Base-by-base conservation (phyloP, 768 basidiomycete genomes). In the Macrocybe gigantea region DNA sequence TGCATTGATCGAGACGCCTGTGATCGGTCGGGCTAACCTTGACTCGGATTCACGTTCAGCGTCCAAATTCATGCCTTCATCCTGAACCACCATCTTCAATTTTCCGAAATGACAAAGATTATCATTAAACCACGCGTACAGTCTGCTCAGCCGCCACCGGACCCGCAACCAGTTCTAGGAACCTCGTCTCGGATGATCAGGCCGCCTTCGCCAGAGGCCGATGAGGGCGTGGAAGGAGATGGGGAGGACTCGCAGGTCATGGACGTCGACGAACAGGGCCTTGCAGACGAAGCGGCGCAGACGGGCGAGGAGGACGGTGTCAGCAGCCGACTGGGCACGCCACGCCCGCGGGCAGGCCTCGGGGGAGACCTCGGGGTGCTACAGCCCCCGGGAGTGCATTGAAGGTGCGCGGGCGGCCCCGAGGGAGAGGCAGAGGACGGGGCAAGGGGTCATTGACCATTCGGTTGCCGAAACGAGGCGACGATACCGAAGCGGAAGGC, bases 101-200 rank as follows among this genome's bases (percentile, higher is more conserved):
- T 22, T 22, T 22, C 22, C 22, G 22, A 22, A 22, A 22, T 22
- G 22, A 22, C 72, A 33, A 78, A 76, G 66, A 78, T 78, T 49
- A 67, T 78, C 44, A 76, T 78, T 45, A 76, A 72, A 56, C 68
- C 74, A 14, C 67, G 73, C 38, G 47, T 55, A 33, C 49, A 60
- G 8, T 53, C 66, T 37, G 52, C 64, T 45, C 50, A 30, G 47
- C 60, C 39, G 57, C 59, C 41, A 49, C 59, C 38, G 48, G 56
- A 29, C 45, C 55, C 43, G 49, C 52, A 9, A 49, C 57, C 61
- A 32, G 51, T 57, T 8, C 52, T 59, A 45, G 56, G 52, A n/a
- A 63, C 61, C 12, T 60, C 56, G 22, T 53, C 58, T 29, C 54
- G 56, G 41, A 38, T 56, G 22, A 54, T 58, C 38, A 51, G 49